phyloP scores from a whole-genome alignment of 768 basidiomycete species.

The Coprinopsis sp. region DNA sequence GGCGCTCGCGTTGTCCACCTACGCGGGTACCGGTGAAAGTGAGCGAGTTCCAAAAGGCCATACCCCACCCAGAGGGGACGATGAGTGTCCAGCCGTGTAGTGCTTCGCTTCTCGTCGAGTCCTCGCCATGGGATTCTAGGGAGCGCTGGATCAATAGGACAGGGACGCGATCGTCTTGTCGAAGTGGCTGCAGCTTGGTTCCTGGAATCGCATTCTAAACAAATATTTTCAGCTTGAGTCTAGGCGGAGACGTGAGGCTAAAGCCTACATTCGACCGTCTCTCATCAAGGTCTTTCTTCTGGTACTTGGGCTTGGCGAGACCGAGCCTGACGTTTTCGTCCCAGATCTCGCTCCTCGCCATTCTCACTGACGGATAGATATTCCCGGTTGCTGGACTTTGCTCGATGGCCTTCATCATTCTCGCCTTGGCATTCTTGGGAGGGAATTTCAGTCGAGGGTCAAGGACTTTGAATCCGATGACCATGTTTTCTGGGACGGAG shows the following conservation, averaged over 20 bases:
- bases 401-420: slow-evolving; percentile 20
- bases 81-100: slow-evolving; percentile 88
- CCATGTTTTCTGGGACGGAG: slow-evolving; percentile 67
- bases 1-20: slow-evolving; percentile 79
- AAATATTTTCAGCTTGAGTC: not conserved
- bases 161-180: slow-evolving; percentile 81
- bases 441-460: slow-evolving; percentile 93
- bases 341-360: slow-evolving; percentile 76
- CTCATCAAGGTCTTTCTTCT: slow-evolving; percentile 84
- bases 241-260: too few relatives aligned
- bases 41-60: slow-evolving; percentile 84
- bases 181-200: slow-evolving; percentile 55
- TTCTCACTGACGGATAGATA: slow-evolving; percentile 49
- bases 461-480: slow-evolving; percentile 72
- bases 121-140: slow-evolving; percentile 33
- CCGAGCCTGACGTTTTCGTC: slow-evolving; percentile 46
- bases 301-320: slow-evolving; percentile 61
- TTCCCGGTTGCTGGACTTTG: slow-evolving; percentile 22
- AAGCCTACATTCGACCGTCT: slow-evolving; percentile 69
- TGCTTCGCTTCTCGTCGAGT: slow-evolving; percentile 29
- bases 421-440: slow-evolving; percentile 64
- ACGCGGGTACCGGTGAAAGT: slow-evolving; percentile 79
- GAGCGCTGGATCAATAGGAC: slow-evolving; percentile 80
- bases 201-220: slow-evolving; percentile 75
- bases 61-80: slow-evolving; percentile 84